A percentile compares a stretch with the other conserved stretches of the same genome.
phyloP scores from a whole-genome alignment of 2,329 filamentous ascomycete genomes.

The Fusarium tanahbumbuense region DNA sequence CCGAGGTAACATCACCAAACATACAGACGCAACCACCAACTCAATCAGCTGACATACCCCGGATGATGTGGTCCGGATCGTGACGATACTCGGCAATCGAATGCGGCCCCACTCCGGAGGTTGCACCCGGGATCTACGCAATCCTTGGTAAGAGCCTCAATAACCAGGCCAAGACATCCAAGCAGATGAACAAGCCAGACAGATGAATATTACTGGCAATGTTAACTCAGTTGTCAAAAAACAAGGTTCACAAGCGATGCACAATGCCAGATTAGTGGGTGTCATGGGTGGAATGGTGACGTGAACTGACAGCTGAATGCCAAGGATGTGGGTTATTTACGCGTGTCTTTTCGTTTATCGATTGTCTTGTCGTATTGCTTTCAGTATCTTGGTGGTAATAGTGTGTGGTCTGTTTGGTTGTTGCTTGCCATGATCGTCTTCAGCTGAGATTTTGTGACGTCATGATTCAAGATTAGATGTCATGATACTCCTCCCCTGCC shows the following conservation, averaged over 20 bases:
- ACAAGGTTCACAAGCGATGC: conserved; percentile 11
- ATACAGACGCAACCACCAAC: not conserved
- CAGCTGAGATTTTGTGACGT: conserved; percentile 31
- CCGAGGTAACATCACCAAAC: not conserved
- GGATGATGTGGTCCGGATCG: conserved; percentile 18
- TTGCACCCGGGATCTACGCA: conserved; percentile 25
- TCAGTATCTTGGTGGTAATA: not conserved
- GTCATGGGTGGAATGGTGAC: conserved; percentile 30
- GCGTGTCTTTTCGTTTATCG: not conserved
- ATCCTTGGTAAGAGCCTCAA: conserved; percentile 33
- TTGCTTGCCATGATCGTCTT: conserved; percentile 2
- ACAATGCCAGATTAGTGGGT: conserved; percentile 1
- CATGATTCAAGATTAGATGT: conserved; percentile 13
- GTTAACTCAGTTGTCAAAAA: not conserved
- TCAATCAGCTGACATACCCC: conserved; percentile 1
- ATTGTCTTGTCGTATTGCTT: not conserved
- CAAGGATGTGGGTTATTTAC: not conserved
- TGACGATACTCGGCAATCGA: conserved; percentile 14
- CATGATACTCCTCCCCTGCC: conserved; percentile 25
- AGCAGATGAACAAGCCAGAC: not conserved
- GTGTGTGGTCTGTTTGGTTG: conserved; percentile 9
- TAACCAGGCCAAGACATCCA: not conserved
- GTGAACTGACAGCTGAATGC: conserved; percentile 8
- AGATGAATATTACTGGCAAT: no score
- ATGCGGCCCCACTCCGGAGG: conserved; percentile 33